Conservation (phyloP, 495 filamentous ascomycete species). For the Trichoderma orchidacearum region DNA sequence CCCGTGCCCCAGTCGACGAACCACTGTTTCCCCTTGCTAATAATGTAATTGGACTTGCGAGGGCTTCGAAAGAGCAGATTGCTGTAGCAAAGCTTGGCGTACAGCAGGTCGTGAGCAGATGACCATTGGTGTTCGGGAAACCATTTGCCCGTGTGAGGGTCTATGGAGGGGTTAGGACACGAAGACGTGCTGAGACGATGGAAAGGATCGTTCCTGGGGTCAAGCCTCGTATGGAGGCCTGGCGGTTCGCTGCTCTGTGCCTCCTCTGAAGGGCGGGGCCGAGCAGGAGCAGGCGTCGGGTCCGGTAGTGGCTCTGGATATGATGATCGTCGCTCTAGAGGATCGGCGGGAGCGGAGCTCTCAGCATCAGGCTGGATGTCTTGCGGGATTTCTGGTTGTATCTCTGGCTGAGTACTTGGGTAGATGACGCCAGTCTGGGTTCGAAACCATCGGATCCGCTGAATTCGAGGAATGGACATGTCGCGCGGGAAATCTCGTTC, state of each 20-base stretch:
- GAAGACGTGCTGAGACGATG: conserved; percentile 16
- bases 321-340: neutral
- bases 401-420: conserved; percentile 6
- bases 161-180: conserved; percentile 19
- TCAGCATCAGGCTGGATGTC: conserved; percentile 4
- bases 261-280: neutral
- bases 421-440: conserved; percentile 14
- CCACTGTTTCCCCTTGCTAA: conserved; percentile 31
- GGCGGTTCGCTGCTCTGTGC: neutral
- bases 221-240: conserved; percentile 10
- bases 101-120: conserved; percentile 34
- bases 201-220: conserved; percentile 1
- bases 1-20: conserved; percentile 34
- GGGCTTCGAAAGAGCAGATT: conserved; percentile 29
- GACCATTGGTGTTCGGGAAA: conserved; percentile 29
- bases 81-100: conserved; percentile 39
- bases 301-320: neutral
- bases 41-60: conserved; percentile 30
- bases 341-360: neutral
- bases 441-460: conserved; percentile 19
- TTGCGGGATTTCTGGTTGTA: conserved; percentile 1
- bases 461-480: conserved; percentile 35
- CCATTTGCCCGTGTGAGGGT: conserved; percentile 34
- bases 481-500: conserved; percentile 43
- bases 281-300: conserved; percentile 1